Percentiles rank a stretch among this genome's conserved stretches.
These are phyloP conservation scores for Amanita molliuscula DNA, from an alignment of 768 basidiomycete species.

Conservation along the genomic window DNA sequence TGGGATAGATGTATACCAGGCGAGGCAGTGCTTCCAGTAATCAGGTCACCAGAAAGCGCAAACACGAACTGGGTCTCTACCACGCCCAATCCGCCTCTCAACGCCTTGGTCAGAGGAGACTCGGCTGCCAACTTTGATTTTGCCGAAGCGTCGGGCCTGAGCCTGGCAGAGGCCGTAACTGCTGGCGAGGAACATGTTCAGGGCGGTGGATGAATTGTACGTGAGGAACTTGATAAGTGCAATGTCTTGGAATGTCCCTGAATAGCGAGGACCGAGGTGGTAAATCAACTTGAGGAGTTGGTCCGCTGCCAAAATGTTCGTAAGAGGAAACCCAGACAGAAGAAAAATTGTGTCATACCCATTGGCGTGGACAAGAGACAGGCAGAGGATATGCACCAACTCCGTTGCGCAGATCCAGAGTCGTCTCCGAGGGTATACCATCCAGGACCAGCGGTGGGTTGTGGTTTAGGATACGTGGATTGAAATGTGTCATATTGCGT, in stretches of 20 bases:
- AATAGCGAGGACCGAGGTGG: conserved; percentile 74
- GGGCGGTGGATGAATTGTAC: conserved; percentile 75
- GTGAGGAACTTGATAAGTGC: conserved; percentile 67
- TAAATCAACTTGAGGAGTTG: conserved; percentile 68
- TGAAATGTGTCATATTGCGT: conserved; percentile 53
- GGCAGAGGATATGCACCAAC: conserved; percentile 63
- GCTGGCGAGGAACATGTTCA: conserved; percentile 65
- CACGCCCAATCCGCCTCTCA: conserved; percentile 25
- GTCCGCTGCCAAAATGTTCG: conserved; percentile 33
- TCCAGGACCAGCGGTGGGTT: conserved; percentile 22
- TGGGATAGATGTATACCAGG: no score
- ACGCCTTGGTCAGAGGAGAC: background rate
- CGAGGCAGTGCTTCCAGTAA: no score
- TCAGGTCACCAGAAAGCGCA: conserved; percentile 25
- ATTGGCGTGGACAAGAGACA: conserved; percentile 51
- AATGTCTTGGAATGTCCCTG: conserved; percentile 65
- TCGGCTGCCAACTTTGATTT: background rate
- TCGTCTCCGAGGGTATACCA: conserved; percentile 50
- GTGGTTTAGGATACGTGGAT: conserved; percentile 52
- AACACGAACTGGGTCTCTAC: conserved; percentile 30
- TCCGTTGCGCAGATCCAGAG: conserved; percentile 30
- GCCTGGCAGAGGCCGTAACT: conserved; percentile 21
- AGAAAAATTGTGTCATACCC: conserved; percentile 22
- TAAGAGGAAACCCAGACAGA: background rate
- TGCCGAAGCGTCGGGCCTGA: background rate